Percentiles rank a stretch among this genome's conserved stretches.
Conservation (phyloP, 2,329 filamentous ascomycete species). For the Fusarium verticillioides region DNA sequence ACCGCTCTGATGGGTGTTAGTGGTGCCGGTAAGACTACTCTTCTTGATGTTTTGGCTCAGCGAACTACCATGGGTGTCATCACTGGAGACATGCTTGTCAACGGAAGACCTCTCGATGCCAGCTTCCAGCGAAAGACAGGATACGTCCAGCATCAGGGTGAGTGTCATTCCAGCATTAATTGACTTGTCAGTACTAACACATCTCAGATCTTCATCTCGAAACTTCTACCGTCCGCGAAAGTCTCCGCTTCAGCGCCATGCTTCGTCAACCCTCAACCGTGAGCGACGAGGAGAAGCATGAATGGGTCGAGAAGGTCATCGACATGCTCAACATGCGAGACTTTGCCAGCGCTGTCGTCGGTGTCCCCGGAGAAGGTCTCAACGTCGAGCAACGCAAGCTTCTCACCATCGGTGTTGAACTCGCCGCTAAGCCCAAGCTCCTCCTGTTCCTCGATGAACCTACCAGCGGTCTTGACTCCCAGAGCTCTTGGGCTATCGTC, state of each 20-base stretch:
- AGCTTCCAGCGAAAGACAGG: slow-evolving; percentile 74
- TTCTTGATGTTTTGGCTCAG: slow-evolving; percentile 56
- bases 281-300: slow-evolving; percentile 66
- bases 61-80: slow-evolving; percentile 71
- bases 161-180: neutral
- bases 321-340: slow-evolving; percentile 74
- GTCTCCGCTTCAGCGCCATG: slow-evolving; percentile 65
- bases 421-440: slow-evolving; percentile 66
- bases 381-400: slow-evolving; percentile 72
- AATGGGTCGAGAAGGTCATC: slow-evolving; percentile 72
- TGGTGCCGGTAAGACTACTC: slow-evolving; percentile 57
- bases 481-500: slow-evolving; percentile 72
- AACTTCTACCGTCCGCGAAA: slow-evolving; percentile 66
- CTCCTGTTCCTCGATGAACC: slow-evolving; percentile 73
- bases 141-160: slow-evolving; percentile 74
- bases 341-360: slow-evolving; percentile 73
- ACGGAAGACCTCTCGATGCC: slow-evolving; percentile 65
- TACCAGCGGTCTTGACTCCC: slow-evolving; percentile 70
- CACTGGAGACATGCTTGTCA: slow-evolving; percentile 74
- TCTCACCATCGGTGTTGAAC: slow-evolving; percentile 70
- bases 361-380: slow-evolving; percentile 69
- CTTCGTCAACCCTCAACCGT: slow-evolving; percentile 66
- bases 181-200: slow-evolving; percentile 2
- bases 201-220: slow-evolving; percentile 63
- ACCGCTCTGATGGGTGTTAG: slow-evolving; percentile 80